Conservation (phyloP, 1,284 basidiomycete species). For the Ustilago bromivora region DNA sequence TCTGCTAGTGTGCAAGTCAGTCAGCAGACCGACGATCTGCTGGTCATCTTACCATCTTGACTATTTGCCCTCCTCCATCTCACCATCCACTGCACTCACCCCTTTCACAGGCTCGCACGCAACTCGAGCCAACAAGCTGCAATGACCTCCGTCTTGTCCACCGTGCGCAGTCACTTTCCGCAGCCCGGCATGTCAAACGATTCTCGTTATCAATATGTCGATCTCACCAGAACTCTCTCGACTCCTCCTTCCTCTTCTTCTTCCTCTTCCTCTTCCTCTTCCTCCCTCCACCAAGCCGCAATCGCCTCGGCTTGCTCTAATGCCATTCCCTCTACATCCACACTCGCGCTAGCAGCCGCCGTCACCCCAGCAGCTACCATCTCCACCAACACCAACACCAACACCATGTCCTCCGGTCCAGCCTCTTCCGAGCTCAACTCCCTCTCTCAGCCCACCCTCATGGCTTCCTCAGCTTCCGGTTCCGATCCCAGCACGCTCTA, state of each 20-base stretch:
- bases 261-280: conserved; percentile 13
- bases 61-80: background rate
- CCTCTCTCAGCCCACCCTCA: conserved; percentile 22
- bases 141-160: conserved; percentile 48
- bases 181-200: conserved; percentile 50
- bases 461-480: conserved; percentile 17
- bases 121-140: conserved; percentile 20
- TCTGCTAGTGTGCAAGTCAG: background rate
- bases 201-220: conserved; percentile 37
- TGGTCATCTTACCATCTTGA: background rate
- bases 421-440: conserved; percentile 17
- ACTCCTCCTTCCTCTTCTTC: background rate
- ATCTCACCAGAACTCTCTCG: conserved; percentile 23
- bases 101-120: background rate
- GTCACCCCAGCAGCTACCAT: conserved; percentile 19
- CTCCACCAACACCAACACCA: conserved; percentile 7
- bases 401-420: conserved; percentile 19
- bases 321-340: conserved; percentile 25
- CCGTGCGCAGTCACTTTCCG: conserved; percentile 47
- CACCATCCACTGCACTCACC: background rate
- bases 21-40: background rate
- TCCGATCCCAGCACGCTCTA: conserved; percentile 27
- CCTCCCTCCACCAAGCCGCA: conserved; percentile 15
- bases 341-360: conserved; percentile 23
- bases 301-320: conserved; percentile 15